Conservation (phyloP, 2,329 filamentous ascomycete genomes). For the Whalleya microplaca region DNA sequence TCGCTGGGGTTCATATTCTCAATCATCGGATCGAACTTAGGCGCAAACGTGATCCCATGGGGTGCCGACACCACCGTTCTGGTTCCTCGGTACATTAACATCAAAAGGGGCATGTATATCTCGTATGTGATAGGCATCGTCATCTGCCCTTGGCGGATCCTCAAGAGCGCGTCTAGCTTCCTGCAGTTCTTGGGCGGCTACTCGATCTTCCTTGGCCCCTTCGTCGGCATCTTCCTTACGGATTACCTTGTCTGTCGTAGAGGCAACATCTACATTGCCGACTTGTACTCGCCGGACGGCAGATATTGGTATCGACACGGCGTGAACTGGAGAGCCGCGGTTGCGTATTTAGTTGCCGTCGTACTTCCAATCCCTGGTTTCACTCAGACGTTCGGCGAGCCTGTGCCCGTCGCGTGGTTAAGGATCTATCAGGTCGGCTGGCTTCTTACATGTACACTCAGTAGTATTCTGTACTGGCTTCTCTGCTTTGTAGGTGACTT, state of each 20-base stretch:
- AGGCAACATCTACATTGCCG: slow-evolving; percentile 13
- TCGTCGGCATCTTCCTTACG: slow-evolving; percentile 14
- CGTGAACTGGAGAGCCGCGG: slow-evolving; percentile 16
- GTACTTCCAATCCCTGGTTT: no score
- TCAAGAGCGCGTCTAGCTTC: slow-evolving; percentile 15
- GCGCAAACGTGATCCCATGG: slow-evolving; percentile 13
- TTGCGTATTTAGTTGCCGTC: background rate
- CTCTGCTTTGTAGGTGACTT: no score
- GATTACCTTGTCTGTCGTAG: slow-evolving; percentile 18
- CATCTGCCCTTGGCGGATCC: slow-evolving; percentile 18
- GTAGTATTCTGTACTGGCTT: no score
- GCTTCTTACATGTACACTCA: slow-evolving; percentile 5
- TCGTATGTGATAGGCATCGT: slow-evolving; percentile 4
- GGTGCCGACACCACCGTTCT: slow-evolving; percentile 10
- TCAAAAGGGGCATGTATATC: slow-evolving; percentile 12
- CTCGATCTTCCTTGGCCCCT: slow-evolving; percentile 22
- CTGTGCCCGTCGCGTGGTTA: slow-evolving; percentile 4
- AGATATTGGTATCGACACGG: slow-evolving; percentile 20
- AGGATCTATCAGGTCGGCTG: slow-evolving; percentile 7
- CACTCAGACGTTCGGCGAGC: slow-evolving; percentile 5
- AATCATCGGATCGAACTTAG: slow-evolving; percentile 1
- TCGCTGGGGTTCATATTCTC: slow-evolving; percentile 5
- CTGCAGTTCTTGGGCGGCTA: slow-evolving; percentile 10
- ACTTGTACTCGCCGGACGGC: slow-evolving; percentile 10
- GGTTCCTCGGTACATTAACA: slow-evolving; percentile 12